phyloP scores from a whole-genome alignment of 257 asterid species.

The Solanum megistacrolobum region DNA sequence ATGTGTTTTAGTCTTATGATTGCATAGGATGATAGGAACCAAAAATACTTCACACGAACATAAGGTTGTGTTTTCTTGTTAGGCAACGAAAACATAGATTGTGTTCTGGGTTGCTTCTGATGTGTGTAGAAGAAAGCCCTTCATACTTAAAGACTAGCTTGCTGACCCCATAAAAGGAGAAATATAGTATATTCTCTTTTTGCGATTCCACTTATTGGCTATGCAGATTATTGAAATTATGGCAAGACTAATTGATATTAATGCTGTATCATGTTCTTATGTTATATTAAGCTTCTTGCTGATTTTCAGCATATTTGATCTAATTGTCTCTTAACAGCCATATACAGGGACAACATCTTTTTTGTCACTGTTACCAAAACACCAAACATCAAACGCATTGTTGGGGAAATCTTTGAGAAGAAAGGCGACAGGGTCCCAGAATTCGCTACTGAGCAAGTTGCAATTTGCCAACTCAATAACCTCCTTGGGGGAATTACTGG shows the following conservation, averaged over 20 bases:
- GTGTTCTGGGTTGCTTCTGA: not conserved
- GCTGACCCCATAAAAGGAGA: not conserved
- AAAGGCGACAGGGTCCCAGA: not conserved
- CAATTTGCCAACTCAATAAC: conserved; percentile 8
- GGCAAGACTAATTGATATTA: not conserved
- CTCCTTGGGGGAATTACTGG: not conserved
- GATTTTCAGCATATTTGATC: not conserved
- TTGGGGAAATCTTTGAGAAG: conserved; percentile 13
- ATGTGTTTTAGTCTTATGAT: not conserved
- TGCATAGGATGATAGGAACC: not conserved
- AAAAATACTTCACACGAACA: not conserved
- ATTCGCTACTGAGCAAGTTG: conserved; percentile 16
- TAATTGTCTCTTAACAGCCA: not conserved
- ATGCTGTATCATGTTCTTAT: not conserved
- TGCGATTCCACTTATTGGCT: not conserved
- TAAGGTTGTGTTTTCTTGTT: not conserved
- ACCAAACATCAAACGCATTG: conserved; percentile 9
- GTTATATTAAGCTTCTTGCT: not conserved
- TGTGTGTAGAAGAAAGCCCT: not conserved
- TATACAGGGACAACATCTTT: conserved; percentile 13
- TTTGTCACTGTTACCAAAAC: conserved; percentile 19
- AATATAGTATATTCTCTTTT: not conserved
- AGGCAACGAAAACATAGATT: not conserved
- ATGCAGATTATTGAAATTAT: not conserved
- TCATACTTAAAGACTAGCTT: not conserved